Evolutionary conservation across 768 basidiomycete species (phyloP).

Genomic region (Russula abietina): DNA sequence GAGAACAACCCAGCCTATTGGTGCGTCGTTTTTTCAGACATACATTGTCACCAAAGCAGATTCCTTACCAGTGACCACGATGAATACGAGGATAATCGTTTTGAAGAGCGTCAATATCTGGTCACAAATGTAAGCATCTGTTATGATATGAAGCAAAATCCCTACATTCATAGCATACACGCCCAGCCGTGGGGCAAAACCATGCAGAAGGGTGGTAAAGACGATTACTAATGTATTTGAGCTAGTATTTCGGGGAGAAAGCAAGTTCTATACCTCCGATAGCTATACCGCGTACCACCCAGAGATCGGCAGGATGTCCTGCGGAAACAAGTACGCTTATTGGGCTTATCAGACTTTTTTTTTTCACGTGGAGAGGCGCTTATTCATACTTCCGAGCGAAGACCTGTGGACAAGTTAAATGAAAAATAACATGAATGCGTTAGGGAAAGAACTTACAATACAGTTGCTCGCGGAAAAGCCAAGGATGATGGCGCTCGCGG

Average conservation of each 20-base stretch:
- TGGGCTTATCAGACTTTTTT: background rate
- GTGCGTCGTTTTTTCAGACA: background rate
- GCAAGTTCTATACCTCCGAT: slow-evolving; percentile 40
- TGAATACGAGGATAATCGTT: slow-evolving; percentile 45
- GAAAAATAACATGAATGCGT: background rate
- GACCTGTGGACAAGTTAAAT: slow-evolving; percentile 25
- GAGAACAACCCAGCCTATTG: slow-evolving; percentile 51
- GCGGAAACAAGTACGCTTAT: slow-evolving; percentile 46
- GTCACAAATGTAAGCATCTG: background rate
- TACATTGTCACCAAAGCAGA: background rate
- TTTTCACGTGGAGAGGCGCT: too few species aligned
- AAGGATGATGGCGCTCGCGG: slow-evolving; percentile 42
- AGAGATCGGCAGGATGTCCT: slow-evolving; percentile 36
- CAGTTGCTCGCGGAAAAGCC: slow-evolving; percentile 42
- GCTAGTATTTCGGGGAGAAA: background rate
- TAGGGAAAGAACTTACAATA: slow-evolving; percentile 35
- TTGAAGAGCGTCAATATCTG: slow-evolving; percentile 51
- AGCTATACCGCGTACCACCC: slow-evolving; percentile 55
- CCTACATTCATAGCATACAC: slow-evolving; percentile 49
- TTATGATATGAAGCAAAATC: background rate
- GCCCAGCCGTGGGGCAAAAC: slow-evolving; percentile 44
- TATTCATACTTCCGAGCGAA: slow-evolving; percentile 29
- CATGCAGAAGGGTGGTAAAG: slow-evolving; percentile 48
- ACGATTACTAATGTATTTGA: slow-evolving; percentile 37
- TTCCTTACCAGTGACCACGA: slow-evolving; percentile 43